Conservation (phyloP, 768 basidiomycete species). For the Tubosaeta sp. region DNA sequence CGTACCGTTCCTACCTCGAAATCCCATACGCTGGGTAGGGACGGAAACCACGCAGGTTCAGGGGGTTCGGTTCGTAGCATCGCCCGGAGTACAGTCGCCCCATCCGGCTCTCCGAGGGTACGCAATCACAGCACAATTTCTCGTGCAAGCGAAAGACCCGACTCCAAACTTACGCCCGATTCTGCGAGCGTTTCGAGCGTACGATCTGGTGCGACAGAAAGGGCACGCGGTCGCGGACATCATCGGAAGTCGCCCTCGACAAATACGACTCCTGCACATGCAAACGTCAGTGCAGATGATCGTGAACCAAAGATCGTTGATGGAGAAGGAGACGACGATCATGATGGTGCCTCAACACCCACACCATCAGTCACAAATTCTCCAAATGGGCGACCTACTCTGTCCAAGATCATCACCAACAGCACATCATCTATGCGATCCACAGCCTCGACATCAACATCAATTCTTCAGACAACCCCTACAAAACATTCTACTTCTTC, state of each 20-base stretch:
- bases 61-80: constrained; percentile 44
- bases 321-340: constrained; percentile 7
- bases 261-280: constrained; percentile 8
- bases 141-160: constrained; percentile 45
- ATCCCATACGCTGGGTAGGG: constrained; percentile 20
- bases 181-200: constrained; percentile 24
- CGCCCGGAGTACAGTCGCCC: constrained; percentile 35
- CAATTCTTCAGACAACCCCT: constrained; percentile 5
- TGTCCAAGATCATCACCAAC: constrained; percentile 26
- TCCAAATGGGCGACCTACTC: constrained; percentile 22
- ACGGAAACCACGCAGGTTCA: constrained; percentile 21
- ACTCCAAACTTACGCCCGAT: constrained; percentile 68
- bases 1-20: constrained; percentile 25
- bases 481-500: constrained; percentile 16
- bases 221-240: constrained; percentile 15
- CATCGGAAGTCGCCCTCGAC: constrained; percentile 23
- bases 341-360: constrained; percentile 15
- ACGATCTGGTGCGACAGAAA: constrained; percentile 24
- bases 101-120: constrained; percentile 13
- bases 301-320: constrained; percentile 3
- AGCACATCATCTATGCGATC: constrained; percentile 24
- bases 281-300: background rate
- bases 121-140: constrained; percentile 27
- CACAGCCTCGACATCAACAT: constrained; percentile 2
- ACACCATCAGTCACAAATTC: constrained; percentile 5